Evolutionary conservation across 2,329 filamentous ascomycete genomes (phyloP), one percentile per base, ranked within the genome.

Genomic region (Exserohilum rostratum): DNA sequence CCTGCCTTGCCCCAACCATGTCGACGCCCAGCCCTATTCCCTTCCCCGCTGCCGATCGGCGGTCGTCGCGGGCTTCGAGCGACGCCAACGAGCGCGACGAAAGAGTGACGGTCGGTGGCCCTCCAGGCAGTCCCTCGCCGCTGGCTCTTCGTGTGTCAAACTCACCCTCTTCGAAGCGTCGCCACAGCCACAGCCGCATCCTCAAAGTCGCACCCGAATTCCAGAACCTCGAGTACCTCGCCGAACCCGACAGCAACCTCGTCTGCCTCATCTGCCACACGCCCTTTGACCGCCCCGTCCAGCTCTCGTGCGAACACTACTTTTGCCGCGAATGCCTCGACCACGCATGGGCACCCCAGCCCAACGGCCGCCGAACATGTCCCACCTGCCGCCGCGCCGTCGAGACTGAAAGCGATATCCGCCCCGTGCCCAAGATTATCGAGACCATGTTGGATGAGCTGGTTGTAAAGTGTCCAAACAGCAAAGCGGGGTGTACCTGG

Each of bases 201-300:
- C 57, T 69, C 58, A 72, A 71, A 45, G 57, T 69, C 37, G 65
- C 72, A 12, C 74, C 86, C 57, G 85, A 88, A 66, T 71, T 87
- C 44, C 80, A 83, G 50, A 69, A 78, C 33, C 79, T 88, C 61
- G 85, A 87, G 54, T 85, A 85, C 73, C 78, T 85, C 53, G 75
- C 78, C 46, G 69, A 74, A 25, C 83, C 82, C 66, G 84, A 87
- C 67, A 78, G 78, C 57, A 86, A 87, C 65, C 78, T 88, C 46
- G 82, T 85, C 76, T 88, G 85, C 66, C 80, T 85, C 13, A 87
- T 88, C 60, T 88, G 85, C 70, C 84, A 85, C 66, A 84, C 82
- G 56, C 83, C 85, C 6, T 86, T 87, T 64, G 80, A 87, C 50
- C 76, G 80, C 47, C 85, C 85, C 1, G 79, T 86, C 39, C 71